Evolutionary conservation across 768 basidiomycete species (phyloP), one percentile per base, ranked within the genome.

Genomic region (Mycena chlorophos): DNA sequence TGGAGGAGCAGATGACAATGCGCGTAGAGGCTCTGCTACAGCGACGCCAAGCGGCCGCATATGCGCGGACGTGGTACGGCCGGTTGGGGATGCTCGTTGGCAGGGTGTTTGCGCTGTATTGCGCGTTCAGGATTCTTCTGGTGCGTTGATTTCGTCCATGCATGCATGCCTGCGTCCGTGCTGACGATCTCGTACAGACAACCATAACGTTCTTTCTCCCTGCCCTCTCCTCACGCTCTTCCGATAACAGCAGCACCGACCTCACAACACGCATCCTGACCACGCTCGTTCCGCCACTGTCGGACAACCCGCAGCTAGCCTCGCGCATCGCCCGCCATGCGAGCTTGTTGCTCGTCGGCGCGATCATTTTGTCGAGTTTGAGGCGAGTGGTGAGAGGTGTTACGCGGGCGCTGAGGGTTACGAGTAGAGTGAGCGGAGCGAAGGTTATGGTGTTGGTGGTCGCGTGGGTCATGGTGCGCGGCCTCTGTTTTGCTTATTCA

Each of bases 381-480:
- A 75, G 89, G 28, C 73, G 83, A 3, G 88, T 93, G 4, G 70
- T 94, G 60, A 73, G 77, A 17, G 86, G 86, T 13, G 89, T 86
- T 22, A 83, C 86, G 0, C 73, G 83, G 62, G 76, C 74, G 0
- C 71, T 90, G 30, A 81, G 80, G 51, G 80, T 88, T 17, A 85
- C 85, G 29, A 88, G 84, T 62, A 78, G 83, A 29, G 88, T 81
- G 51, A 75, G 88, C 5, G 86, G 86, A 29, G 88, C 88, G 4
- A 87, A 87, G 4, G 71, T 93, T 38, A 87, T 93, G 80, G 68
- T 93, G 23, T 79, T 94, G 27, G 69, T 87, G 10, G 78, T 94
- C 22, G 87, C 90, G 5, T 90, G 94, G 66, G 76, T 94, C 45
- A 91, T 94, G 91, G 91, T 90, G 60, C 29, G 77, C 65, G 25